Conservation (phyloP, 2,329 filamentous ascomycete species). For the Fusarium metavorans region DNA sequence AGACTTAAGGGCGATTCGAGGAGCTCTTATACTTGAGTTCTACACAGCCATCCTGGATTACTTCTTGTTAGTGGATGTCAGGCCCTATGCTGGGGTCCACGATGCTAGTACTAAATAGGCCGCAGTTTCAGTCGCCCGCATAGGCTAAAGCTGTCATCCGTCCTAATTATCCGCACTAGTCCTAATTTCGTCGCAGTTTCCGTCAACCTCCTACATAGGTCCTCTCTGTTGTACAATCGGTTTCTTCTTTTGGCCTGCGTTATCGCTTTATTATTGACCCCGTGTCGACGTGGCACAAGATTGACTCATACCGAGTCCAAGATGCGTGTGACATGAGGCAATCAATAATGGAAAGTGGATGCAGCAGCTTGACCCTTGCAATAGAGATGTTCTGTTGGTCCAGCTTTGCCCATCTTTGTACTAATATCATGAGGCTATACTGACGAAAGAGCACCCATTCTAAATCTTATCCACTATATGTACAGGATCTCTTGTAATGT, state of each 20-base stretch:
- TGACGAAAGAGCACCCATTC: not conserved
- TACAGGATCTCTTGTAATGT: not conserved
- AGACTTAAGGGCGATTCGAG: rapidly evolving
- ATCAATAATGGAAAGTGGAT: not conserved
- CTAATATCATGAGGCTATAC: not conserved
- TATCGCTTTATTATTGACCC: not conserved
- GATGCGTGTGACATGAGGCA: not conserved
- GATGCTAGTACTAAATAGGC: not conserved
- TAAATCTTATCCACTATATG: not conserved
- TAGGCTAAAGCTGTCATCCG: not conserved
- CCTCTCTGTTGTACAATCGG: not conserved
- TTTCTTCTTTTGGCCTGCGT: not conserved
- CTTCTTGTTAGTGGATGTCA: not conserved
- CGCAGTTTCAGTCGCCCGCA: constrained; percentile 3
- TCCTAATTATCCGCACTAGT: not conserved
- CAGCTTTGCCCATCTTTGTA: not conserved
- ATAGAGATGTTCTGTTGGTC: not conserved
- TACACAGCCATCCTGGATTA: not conserved
- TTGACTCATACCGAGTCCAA: not conserved
- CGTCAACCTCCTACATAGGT: not conserved
- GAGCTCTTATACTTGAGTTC: constrained; percentile 3
- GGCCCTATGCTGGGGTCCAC: not conserved
- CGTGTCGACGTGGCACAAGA: not conserved
- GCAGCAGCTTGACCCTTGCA: not conserved
- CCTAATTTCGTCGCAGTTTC: constrained; percentile 9